These are phyloP conservation scores for Avena sativa DNA, from an alignment of 176 grass and related monocot genomes.

Conservation along the genomic window DNA sequence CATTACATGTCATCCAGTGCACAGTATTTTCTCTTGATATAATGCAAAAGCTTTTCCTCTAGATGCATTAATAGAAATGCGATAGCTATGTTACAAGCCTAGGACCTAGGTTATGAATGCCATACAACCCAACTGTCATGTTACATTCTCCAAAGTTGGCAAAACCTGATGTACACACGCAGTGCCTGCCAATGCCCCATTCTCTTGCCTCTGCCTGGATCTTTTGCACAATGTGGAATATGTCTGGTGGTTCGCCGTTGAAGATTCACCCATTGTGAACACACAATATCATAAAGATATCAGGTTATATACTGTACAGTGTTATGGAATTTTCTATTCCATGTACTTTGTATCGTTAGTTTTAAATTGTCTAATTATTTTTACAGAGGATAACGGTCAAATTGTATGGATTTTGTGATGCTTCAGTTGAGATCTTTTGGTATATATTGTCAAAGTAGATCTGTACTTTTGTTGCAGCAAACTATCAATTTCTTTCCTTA, in stretches of 20 bases:
- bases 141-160: neutral
- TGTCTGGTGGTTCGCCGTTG: neutral
- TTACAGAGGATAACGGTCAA: neutral
- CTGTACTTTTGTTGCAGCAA: neutral
- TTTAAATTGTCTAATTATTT: neutral
- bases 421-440: neutral
- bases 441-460: slow-evolving; percentile 23
- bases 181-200: slow-evolving; percentile 6
- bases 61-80: neutral
- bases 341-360: neutral
- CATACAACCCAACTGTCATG: neutral
- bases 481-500: neutral
- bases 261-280: neutral
- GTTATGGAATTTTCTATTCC: neutral
- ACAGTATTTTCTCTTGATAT: neutral
- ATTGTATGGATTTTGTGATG: slow-evolving; percentile 6
- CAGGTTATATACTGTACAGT: slow-evolving; percentile 5
- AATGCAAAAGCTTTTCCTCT: slow-evolving; percentile 7
- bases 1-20: neutral
- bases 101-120: neutral
- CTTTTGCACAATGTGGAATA: neutral
- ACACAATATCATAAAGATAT: neutral
- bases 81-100: slow-evolving; percentile 1
- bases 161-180: neutral
- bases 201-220: neutral